These are phyloP conservation scores for Nepenthes mirabilis DNA, from an alignment of 148 eudicot species.

Conservation along the genomic window DNA sequence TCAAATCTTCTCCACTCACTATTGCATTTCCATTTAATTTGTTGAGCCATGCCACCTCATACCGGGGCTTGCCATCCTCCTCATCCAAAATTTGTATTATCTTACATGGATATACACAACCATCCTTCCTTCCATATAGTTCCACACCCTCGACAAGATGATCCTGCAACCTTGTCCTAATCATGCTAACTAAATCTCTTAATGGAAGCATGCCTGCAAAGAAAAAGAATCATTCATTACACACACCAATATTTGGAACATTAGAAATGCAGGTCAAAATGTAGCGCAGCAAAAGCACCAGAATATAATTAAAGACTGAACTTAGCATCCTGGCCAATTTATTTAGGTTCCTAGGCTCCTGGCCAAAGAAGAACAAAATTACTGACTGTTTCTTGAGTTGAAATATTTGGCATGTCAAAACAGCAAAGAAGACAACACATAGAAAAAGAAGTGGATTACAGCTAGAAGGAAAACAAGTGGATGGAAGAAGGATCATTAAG, in stretches of 20 bases:
- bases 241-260: not conserved
- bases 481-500: too few species aligned
- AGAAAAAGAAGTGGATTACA: too few species aligned
- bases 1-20: constrained; percentile 59
- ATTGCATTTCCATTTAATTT: constrained; percentile 43
- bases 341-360: too few species aligned
- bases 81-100: constrained; percentile 50
- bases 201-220: constrained; percentile 76
- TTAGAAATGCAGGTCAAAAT: not conserved
- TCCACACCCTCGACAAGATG: constrained; percentile 61
- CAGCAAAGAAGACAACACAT: too few species aligned
- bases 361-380: too few species aligned
- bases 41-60: constrained; percentile 86
- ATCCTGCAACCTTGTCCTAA: constrained; percentile 52
- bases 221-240: not conserved
- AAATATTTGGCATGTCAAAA: too few species aligned
- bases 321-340: too few species aligned
- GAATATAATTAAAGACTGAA: too few species aligned
- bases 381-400: too few species aligned
- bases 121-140: constrained; percentile 59
- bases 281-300: too few species aligned
- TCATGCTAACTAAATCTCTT: constrained; percentile 52
- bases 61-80: constrained; percentile 34
- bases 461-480: too few species aligned
- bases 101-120: constrained; percentile 51